These are phyloP conservation scores for Leptographium radiaticola DNA, from an alignment of 2,329 filamentous ascomycete genomes.

Conservation along the genomic window DNA sequence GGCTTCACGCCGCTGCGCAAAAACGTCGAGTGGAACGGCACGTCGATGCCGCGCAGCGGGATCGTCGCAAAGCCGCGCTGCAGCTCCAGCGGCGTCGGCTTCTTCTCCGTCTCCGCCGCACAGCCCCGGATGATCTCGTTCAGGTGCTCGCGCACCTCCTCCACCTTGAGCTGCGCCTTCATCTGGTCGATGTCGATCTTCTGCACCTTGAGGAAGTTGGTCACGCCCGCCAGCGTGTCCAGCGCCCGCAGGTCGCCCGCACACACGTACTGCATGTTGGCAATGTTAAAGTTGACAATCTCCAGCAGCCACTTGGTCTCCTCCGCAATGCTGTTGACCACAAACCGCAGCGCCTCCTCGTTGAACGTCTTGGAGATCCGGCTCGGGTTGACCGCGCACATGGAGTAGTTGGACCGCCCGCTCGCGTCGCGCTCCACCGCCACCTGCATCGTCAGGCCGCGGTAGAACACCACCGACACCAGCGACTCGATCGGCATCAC, in stretches of 20 bases:
- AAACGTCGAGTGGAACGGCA: conserved; percentile 98
- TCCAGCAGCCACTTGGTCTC: conserved; percentile 91
- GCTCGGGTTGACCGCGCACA: conserved; percentile 98
- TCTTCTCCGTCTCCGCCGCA: conserved; percentile 74
- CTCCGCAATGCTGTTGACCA: conserved; percentile 89
- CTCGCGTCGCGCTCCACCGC: conserved; percentile 90
- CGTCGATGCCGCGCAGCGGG: conserved; percentile 91
- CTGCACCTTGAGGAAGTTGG: conserved; percentile 91
- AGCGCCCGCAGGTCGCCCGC: conserved; percentile 57
- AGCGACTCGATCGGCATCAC: conserved; percentile 99
- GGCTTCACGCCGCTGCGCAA: conserved; percentile 96
- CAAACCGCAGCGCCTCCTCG: conserved; percentile 91
- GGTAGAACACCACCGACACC: conserved; percentile 98
- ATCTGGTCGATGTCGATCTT: conserved; percentile 95
- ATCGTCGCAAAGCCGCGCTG: conserved; percentile 96
- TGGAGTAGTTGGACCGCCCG: conserved; percentile 94
- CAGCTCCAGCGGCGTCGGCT: conserved; percentile 77
- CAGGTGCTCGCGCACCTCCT: conserved; percentile 82
- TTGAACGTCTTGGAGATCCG: conserved; percentile 98
- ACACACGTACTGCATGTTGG: conserved; percentile 64
- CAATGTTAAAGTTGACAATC: conserved; percentile 93
- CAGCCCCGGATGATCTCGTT: conserved; percentile 84
- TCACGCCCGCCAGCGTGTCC: conserved; percentile 64
- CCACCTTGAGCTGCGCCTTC: conserved; percentile 72
- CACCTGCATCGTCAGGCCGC: conserved; percentile 97